phyloP scores from a whole-genome alignment of 2,329 filamentous ascomycete genomes.

The Colletotrichum sp. region DNA sequence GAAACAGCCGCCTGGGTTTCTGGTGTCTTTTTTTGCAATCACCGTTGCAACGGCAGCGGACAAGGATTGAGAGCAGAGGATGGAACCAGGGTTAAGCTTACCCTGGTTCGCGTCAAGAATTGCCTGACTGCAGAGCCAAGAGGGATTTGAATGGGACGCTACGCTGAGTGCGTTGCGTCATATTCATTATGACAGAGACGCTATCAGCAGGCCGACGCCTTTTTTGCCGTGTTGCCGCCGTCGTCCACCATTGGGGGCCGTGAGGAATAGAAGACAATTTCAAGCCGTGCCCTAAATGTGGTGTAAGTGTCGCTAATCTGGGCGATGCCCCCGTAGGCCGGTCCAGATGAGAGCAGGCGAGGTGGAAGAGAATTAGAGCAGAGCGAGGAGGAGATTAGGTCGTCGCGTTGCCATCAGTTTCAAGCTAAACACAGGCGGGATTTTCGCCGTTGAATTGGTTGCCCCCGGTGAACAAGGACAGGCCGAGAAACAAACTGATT shows the following conservation, averaged over 20 bases:
- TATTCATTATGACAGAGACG: neutral
- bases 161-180: constrained; percentile 11
- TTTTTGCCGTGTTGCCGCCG: neutral
- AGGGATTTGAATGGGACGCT: constrained; percentile 12
- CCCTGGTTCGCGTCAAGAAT: constrained; percentile 3
- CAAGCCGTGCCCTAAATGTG: neutral
- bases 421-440: neutral
- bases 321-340: neutral
- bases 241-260: neutral
- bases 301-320: neutral
- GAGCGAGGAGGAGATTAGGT: neutral
- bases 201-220: neutral
- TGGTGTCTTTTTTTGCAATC: neutral
- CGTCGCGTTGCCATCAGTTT: neutral
- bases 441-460: neutral
- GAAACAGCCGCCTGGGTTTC: constrained; percentile 1
- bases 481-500: neutral
- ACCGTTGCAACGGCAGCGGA: neutral
- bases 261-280: neutral
- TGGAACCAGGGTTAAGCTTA: constrained; percentile 4
- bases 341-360: neutral
- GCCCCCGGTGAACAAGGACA: neutral
- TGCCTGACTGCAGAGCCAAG: constrained; percentile 4
- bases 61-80: neutral
- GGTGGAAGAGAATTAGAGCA: neutral